A percentile compares a stretch with the other conserved stretches of the same genome.
These are phyloP conservation scores for Hippophae tibetana DNA, from an alignment of 306 rosid species.

Conservation along the genomic window DNA sequence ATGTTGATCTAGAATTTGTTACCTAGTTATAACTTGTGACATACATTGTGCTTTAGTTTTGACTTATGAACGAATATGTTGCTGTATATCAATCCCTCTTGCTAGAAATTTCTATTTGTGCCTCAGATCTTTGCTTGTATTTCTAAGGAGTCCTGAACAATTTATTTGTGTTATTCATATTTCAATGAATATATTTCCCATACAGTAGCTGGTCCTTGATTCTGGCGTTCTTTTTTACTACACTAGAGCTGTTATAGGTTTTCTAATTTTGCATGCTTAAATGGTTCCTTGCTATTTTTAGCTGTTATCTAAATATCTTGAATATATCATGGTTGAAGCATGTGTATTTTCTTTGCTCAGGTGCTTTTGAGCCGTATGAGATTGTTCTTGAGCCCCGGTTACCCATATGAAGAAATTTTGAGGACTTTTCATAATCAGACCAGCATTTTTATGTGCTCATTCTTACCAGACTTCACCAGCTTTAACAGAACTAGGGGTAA, in stretches of 20 bases:
- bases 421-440: constrained; percentile 95
- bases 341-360: constrained; percentile 29
- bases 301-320: not conserved
- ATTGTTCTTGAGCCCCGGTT: constrained; percentile 97
- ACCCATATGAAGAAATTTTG: constrained; percentile 93
- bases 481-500: constrained; percentile 92
- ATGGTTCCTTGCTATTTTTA: too few relatives aligned
- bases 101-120: too few relatives aligned
- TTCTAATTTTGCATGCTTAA: too few relatives aligned
- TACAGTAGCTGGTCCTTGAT: too few relatives aligned
- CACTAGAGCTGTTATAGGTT: too few relatives aligned
- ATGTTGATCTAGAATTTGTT: constrained; percentile 11
- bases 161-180: too few relatives aligned
- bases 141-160: too few relatives aligned
- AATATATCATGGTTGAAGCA: constrained; percentile 1
- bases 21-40: not conserved
- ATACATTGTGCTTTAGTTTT: not conserved
- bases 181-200: too few relatives aligned
- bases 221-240: too few relatives aligned
- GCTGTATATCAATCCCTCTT: too few relatives aligned
- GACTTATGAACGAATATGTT: too few relatives aligned
- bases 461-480: constrained; percentile 72
- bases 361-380: constrained; percentile 95
- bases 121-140: too few relatives aligned
- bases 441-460: constrained; percentile 89